phyloP scores from a whole-genome alignment of 805 yeast genomes.

The Wickerhamomyces alni region DNA sequence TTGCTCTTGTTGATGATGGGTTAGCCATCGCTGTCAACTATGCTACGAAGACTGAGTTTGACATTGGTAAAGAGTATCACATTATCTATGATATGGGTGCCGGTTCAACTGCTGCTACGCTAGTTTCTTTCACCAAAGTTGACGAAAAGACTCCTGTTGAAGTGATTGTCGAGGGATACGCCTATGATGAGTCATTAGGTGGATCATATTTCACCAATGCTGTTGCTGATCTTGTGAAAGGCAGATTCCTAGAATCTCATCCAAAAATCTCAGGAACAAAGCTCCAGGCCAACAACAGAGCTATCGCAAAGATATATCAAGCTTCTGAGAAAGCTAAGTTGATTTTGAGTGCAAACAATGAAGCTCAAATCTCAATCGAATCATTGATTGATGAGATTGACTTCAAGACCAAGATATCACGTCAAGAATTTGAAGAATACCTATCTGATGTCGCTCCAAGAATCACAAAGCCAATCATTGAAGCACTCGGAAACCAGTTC shows the following conservation, averaged over 20 bases:
- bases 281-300: conserved; percentile 43
- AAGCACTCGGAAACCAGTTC: conserved; percentile 38
- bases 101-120: conserved; percentile 81
- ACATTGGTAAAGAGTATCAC: conserved; percentile 47
- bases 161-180: conserved; percentile 69
- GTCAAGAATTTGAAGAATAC: conserved; percentile 74
- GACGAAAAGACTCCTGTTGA: conserved; percentile 34
- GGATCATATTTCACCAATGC: conserved; percentile 70
- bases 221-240: conserved; percentile 53
- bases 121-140: conserved; percentile 55
- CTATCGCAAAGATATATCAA: conserved; percentile 64
- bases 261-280: conserved; percentile 31
- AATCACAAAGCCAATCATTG: conserved; percentile 47
- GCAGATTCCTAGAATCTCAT: conserved; percentile 48
- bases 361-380: conserved; percentile 73
- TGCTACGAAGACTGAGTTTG: conserved; percentile 51
- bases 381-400: conserved; percentile 69
- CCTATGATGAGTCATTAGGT: conserved; percentile 61
- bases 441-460: conserved; percentile 36
- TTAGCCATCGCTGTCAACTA: conserved; percentile 85
- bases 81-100: conserved; percentile 89
- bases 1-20: conserved; percentile 81
- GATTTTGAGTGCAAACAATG: conserved; percentile 82
- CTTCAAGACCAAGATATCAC: conserved; percentile 56
- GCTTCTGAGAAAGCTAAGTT: conserved; percentile 87